These are phyloP conservation scores for Candida maesae DNA, from an alignment of 805 yeast genomes.

Conservation along the genomic window DNA sequence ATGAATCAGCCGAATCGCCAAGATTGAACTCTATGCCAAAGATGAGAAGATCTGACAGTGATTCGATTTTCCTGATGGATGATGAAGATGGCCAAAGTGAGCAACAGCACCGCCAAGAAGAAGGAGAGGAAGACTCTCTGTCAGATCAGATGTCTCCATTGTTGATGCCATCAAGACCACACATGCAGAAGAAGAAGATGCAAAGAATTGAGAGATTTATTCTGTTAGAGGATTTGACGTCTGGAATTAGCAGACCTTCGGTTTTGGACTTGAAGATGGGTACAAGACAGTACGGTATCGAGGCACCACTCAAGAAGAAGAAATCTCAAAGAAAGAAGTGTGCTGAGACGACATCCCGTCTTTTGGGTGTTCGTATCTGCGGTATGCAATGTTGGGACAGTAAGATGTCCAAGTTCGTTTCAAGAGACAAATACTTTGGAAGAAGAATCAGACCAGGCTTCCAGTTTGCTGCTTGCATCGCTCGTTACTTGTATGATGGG, in stretches of 20 bases:
- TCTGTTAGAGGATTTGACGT: constrained; percentile 84
- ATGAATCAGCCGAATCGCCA: constrained; percentile 2
- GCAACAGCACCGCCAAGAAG: constrained; percentile 2
- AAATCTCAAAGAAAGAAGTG: constrained; percentile 82
- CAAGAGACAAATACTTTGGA: constrained; percentile 91
- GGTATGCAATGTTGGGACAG: constrained; percentile 87
- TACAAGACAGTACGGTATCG: constrained; percentile 96
- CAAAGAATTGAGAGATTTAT: constrained; percentile 77
- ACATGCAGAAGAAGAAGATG: constrained; percentile 27
- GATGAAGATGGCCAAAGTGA: constrained; percentile 31
- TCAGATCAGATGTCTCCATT: constrained; percentile 22
- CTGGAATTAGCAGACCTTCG: constrained; percentile 79
- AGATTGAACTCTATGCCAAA: constrained; percentile 3
- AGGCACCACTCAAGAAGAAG: constrained; percentile 70
- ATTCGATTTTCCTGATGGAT: constrained; percentile 44
- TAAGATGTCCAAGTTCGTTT: constrained; percentile 43
- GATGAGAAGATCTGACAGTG: constrained; percentile 20
- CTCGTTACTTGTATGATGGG: constrained; percentile 82
- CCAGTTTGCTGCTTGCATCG: constrained; percentile 71
- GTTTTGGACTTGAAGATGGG: constrained; percentile 97
- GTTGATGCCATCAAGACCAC: constrained; percentile 12
- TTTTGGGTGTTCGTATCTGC: constrained; percentile 87
- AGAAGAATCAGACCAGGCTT: constrained; percentile 66
- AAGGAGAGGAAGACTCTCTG: constrained; percentile 14
- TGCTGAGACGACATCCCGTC: constrained; percentile 69